Evolutionary conservation across 768 basidiomycete species (phyloP), one percentile per base, ranked within the genome.

Genomic region (Phanerodontia chrysosporium): DNA sequence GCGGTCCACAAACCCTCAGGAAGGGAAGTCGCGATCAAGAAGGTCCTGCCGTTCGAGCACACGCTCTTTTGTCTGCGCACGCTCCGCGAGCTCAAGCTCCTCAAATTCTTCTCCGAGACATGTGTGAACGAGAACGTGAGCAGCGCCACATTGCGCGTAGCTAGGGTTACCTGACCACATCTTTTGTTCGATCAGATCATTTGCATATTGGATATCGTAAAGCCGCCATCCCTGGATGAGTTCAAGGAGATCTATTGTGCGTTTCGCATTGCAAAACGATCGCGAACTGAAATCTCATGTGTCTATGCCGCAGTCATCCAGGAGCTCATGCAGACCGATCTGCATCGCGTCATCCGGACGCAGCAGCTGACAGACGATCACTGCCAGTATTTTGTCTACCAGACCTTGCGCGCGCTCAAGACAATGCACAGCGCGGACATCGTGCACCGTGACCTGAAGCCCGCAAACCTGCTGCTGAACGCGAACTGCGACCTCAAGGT

Each of bases 31-130:
- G 95, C 95, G 45, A 95, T 96, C 76, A 98, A 96, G 82, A 94
- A 92, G 75, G 89, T 97, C 67, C 84, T 90, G 44, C 95, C 94
- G 9, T 96, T 97, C 72, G 95, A 96, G 67, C 95, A 96, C 70
- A 88, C 91, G 30, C 80, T 96, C 72, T 96, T 95, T 76, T 92
- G 90, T 66, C 76, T 96, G 69, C 82, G 89, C 59, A 98, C 95
- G 1, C 77, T 97, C 54, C 83, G 95, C 60, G 95, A 97, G 75
- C 80, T 97, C 71, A 96, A 97, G 75, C 78, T 97, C 21, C 80
- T 90, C 70, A 89, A 87, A 70, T 90, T 90, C 77, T 89, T 91
- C 74, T 88, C 87, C 5, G 87, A 88, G 64, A 80, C 82, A 46
- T 90, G 88, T 66, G 77, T 90, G 49, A 91, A 90, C 66, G 90